Conservation (phyloP, 306 rosid genomes). For the Malus sieversii region DNA sequence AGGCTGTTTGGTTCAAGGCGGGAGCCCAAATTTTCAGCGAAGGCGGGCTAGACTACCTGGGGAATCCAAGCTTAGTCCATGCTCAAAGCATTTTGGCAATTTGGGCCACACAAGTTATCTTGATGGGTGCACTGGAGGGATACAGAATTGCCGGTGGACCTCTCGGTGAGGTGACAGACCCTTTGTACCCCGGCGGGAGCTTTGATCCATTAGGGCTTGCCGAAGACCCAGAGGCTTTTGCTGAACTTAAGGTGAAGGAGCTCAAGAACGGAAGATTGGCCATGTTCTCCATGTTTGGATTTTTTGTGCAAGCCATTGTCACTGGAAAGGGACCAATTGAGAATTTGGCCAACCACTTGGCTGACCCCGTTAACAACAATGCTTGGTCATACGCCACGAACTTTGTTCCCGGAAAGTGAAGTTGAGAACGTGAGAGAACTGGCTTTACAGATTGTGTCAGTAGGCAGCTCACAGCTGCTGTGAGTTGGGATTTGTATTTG, state of each 20-base stretch:
- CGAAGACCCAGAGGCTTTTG: constrained; percentile 20
- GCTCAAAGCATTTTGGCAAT: constrained; percentile 31
- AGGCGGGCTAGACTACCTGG: constrained; percentile 34
- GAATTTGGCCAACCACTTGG: constrained; percentile 21
- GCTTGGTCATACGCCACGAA: constrained; percentile 30
- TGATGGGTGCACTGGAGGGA: constrained; percentile 27
- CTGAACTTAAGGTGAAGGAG: constrained; percentile 29
- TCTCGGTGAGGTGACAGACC: too few relatives aligned
- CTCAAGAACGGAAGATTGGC: constrained; percentile 27
- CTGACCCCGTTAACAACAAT: constrained; percentile 29
- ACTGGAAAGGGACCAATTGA: constrained; percentile 29
- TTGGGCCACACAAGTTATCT: constrained; percentile 23
- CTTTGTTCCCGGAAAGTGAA: constrained; percentile 28
- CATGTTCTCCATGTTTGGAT: constrained; percentile 31
- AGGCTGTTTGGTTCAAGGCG: constrained; percentile 38
- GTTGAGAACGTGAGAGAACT: background rate
- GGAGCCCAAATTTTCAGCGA: constrained; percentile 35
- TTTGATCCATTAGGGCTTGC: constrained; percentile 11
- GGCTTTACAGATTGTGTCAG: too few relatives aligned
- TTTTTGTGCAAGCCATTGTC: constrained; percentile 23
- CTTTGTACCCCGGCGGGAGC: too few relatives aligned
- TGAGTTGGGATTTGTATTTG: too few relatives aligned
- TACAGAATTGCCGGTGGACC: background rate
- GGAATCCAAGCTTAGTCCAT: constrained; percentile 24
- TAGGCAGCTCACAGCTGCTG: too few relatives aligned